Percentiles rank a stretch among this genome's conserved stretches.
phyloP scores from a whole-genome alignment of 139 green algal species.

The Chlamydomonas incerta region DNA sequence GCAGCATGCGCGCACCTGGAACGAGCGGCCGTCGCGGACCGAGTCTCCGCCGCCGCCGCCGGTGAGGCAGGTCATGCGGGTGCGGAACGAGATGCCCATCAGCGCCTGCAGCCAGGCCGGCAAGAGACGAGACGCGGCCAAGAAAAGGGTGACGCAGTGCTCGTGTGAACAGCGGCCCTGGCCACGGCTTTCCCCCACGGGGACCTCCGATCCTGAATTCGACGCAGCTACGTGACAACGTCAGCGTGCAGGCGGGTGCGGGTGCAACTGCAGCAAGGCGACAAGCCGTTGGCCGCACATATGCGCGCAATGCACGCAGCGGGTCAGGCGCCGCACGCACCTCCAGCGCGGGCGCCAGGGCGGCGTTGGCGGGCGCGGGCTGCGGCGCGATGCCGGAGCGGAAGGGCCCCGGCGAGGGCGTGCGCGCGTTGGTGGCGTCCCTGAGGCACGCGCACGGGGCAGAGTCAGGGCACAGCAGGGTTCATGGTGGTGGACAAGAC shows the following conservation, averaged over 20 bases:
- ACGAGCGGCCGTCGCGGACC: constrained; percentile 43
- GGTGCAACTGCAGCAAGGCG: too few relatives aligned
- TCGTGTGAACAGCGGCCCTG: too few relatives aligned
- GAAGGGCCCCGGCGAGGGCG: neutral
- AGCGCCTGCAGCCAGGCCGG: too few relatives aligned
- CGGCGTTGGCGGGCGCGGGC: constrained; percentile 32
- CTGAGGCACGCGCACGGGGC: constrained; percentile 11
- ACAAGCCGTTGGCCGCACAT: too few relatives aligned
- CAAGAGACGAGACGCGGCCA: too few relatives aligned
- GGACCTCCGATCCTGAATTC: too few relatives aligned
- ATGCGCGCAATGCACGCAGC: too few relatives aligned
- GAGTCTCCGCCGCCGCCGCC: constrained; percentile 20
- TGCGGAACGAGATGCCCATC: constrained; percentile 62
- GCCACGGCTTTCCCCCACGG: too few relatives aligned
- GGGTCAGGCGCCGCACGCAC: neutral
- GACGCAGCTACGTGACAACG: too few relatives aligned
- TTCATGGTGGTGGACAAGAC: too few relatives aligned
- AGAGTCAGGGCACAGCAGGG: neutral
- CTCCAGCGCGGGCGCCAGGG: constrained; percentile 26
- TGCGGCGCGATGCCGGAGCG: constrained; percentile 41
- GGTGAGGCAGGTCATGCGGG: constrained; percentile 63
- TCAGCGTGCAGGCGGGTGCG: too few relatives aligned
- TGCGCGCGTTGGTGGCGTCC: constrained; percentile 25
- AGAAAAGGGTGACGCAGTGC: too few relatives aligned
- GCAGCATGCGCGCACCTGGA: constrained; percentile 61